Percentiles rank a stretch among this genome's conserved stretches.
Evolutionary conservation across 2,329 filamentous ascomycete genomes (phyloP).

Genomic region (Nigrospora osmanthi): DNA sequence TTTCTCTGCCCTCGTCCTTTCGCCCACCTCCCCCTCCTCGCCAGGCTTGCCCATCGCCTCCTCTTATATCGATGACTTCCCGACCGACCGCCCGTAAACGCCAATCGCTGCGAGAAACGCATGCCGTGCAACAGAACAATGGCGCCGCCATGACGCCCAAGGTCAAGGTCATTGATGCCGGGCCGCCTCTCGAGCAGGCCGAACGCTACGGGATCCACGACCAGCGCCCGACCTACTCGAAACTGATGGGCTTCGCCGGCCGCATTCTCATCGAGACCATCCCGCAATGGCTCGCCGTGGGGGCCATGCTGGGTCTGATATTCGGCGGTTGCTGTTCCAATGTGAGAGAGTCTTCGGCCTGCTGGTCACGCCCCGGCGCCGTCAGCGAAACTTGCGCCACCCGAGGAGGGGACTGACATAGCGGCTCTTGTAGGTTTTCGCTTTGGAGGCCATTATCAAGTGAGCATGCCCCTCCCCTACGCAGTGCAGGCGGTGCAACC

Average conservation of each 20-base stretch:
- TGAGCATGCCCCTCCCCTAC: conserved; percentile 35
- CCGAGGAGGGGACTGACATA: conserved; percentile 2
- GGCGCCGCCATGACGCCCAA: conserved; percentile 32
- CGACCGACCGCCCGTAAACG: conserved; percentile 33
- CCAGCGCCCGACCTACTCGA: conserved; percentile 39
- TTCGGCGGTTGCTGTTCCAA: conserved; percentile 96
- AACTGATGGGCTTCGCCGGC: conserved; percentile 40
- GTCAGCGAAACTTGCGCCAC: conserved; percentile 1
- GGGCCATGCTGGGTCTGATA: conserved; percentile 72
- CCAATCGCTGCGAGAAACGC: conserved; percentile 35
- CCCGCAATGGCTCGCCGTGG: conserved; percentile 54
- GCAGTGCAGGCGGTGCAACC: no score
- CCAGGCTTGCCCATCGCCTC: no score
- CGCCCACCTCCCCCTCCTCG: no score
- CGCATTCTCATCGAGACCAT: conserved; percentile 51
- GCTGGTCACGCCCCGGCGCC: no score
- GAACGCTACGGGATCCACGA: conserved; percentile 48
- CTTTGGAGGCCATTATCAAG: conserved; percentile 91
- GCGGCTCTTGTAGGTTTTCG: conserved; percentile 67
- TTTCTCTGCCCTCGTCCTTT: no score
- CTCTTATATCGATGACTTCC: conserved; percentile 25
- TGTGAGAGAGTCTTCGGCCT: conserved; percentile 43
- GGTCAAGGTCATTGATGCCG: conserved; percentile 47
- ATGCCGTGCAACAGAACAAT: conserved; percentile 29
- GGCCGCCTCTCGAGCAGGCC: conserved; percentile 44